Percentiles rank a stretch among this genome's conserved stretches.
These are phyloP conservation scores for Taiozyma onychis DNA, from an alignment of 1,139 yeast genomes.

Conservation along the genomic window DNA sequence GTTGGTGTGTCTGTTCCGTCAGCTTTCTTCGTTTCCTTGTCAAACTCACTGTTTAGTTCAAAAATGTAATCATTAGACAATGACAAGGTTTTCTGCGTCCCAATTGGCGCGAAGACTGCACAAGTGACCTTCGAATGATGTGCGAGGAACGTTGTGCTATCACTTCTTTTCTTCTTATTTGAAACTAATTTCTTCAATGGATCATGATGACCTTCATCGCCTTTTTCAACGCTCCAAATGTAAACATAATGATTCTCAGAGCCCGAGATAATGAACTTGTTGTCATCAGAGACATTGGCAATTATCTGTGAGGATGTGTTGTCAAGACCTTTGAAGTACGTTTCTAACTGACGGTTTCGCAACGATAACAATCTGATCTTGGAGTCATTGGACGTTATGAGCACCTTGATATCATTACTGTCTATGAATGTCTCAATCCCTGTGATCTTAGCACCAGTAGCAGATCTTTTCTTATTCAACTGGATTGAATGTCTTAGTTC, in stretches of 20 bases:
- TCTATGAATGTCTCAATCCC: slow-evolving; percentile 37
- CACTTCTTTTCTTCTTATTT: slow-evolving; percentile 25
- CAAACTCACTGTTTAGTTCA: slow-evolving; percentile 43
- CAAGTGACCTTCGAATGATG: slow-evolving; percentile 69
- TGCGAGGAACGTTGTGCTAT: slow-evolving; percentile 70
- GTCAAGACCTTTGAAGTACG: slow-evolving; percentile 67
- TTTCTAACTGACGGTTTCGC: slow-evolving; percentile 50
- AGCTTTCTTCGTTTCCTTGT: slow-evolving; percentile 9
- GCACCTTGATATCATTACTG: slow-evolving; percentile 28
- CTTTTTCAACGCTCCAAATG: slow-evolving; percentile 46
- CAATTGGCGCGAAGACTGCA: slow-evolving; percentile 76
- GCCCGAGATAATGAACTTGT: slow-evolving; percentile 46
- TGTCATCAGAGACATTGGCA: slow-evolving; percentile 60
- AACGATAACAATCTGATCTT: slow-evolving; percentile 62
- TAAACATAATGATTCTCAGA: slow-evolving; percentile 71
- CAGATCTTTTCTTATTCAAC: slow-evolving; percentile 35
- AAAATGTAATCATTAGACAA: slow-evolving; percentile 75
- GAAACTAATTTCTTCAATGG: slow-evolving; percentile 27
- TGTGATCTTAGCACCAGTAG: slow-evolving; percentile 44
- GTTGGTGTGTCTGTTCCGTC: background rate
- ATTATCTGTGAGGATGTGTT: slow-evolving; percentile 67
- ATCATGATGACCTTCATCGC: slow-evolving; percentile 23
- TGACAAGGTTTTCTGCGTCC: slow-evolving; percentile 58
- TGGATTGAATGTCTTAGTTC: slow-evolving; percentile 51
- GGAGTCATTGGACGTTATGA: slow-evolving; percentile 78